A percentile compares a stretch with the other conserved stretches of the same genome.
phyloP scores from a whole-genome alignment of 495 filamentous ascomycete species.

The Talaromyces proteolyticus region DNA sequence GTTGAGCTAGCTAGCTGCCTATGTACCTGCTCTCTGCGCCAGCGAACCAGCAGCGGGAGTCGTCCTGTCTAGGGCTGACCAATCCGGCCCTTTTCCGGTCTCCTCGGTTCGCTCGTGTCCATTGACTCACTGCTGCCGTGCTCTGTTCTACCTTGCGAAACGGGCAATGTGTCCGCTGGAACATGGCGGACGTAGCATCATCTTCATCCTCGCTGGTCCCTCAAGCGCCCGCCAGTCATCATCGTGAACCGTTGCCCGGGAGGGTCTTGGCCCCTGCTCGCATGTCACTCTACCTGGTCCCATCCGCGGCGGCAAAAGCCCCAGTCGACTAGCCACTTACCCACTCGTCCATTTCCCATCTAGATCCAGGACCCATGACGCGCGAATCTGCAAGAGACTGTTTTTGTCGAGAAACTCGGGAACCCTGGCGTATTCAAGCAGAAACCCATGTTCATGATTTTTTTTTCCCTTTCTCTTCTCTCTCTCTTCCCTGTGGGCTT shows the following conservation, averaged over 20 bases:
- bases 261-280: slow-evolving; percentile 5
- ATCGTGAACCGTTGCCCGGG: too few relatives aligned
- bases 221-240: too few relatives aligned
- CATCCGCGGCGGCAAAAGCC: slow-evolving; percentile 1
- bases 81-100: neutral
- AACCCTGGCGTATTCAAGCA: slow-evolving; percentile 2
- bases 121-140: too few relatives aligned
- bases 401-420: slow-evolving; percentile 9
- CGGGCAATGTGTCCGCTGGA: too few relatives aligned
- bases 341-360: slow-evolving; percentile 16
- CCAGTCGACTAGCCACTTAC: slow-evolving; percentile 1
- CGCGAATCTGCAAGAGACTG: slow-evolving; percentile 29
- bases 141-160: too few relatives aligned
- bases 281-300: slow-evolving; percentile 6
- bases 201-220: too few relatives aligned
- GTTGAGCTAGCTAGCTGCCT: too few relatives aligned
- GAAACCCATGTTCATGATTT: slow-evolving; percentile 8
- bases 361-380: slow-evolving; percentile 32
- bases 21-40: too few relatives aligned
- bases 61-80: neutral
- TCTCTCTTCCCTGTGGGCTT: slow-evolving; percentile 4
- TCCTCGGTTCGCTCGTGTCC: neutral
- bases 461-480: slow-evolving; percentile 9
- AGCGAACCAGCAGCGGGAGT: too few relatives aligned
- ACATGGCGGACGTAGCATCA: too few relatives aligned